Evolutionary conservation across 2,329 filamentous ascomycete species (phyloP).

Genomic region (Dryadomyces sulphureus): DNA sequence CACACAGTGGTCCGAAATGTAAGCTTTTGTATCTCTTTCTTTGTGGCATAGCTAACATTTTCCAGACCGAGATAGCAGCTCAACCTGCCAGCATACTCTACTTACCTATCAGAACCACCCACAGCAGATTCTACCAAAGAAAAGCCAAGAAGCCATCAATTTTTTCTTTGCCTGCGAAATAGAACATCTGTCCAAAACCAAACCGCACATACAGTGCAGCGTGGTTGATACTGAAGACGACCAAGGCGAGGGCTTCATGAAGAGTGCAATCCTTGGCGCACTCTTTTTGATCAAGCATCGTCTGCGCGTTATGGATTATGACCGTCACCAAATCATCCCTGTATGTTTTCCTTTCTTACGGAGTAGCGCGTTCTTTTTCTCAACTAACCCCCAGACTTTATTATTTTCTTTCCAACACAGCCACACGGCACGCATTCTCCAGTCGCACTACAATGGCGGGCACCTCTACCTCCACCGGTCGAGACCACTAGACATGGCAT

Average conservation of each 20-base stretch:
- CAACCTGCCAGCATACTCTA: too few species aligned
- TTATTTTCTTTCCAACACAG: not conserved
- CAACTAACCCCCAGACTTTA: not conserved
- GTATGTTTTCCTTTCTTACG: not conserved
- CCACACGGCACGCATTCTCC: not conserved
- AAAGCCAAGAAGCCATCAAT: not conserved
- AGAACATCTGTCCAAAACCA: not conserved
- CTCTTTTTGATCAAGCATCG: not conserved
- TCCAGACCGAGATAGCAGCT: too few species aligned
- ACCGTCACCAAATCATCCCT: not conserved
- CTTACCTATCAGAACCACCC: not conserved
- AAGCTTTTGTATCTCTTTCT: too few species aligned
- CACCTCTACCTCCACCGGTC: not conserved
- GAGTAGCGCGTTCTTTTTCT: not conserved
- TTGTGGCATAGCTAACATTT: too few species aligned
- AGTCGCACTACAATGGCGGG: not conserved
- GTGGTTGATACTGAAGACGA: not conserved
- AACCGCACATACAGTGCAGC: not conserved
- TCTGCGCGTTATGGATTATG: not conserved
- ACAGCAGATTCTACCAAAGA: not conserved
- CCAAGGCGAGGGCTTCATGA: not conserved
- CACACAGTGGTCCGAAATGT: too few species aligned
- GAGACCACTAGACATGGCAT: not conserved
- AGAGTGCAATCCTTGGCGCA: not conserved
- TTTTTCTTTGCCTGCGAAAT: not conserved